phyloP scores from a whole-genome alignment of 139 green algal genomes.

The Picochlorum sp. region DNA sequence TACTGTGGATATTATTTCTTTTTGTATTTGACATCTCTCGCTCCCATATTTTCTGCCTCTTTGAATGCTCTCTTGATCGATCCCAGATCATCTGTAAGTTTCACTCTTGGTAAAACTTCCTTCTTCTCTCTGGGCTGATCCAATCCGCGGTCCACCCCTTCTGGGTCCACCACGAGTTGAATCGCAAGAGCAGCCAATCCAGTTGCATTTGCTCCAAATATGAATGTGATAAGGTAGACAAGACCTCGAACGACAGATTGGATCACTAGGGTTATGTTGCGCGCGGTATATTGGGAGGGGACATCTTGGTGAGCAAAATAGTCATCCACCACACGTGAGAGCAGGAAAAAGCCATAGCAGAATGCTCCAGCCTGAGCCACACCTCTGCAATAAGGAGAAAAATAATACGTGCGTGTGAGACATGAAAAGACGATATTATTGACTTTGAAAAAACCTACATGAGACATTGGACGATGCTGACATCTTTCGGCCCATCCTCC shows the following conservation, averaged over 20 bases:
- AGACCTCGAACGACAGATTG: slow-evolving; percentile 32
- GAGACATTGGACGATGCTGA: slow-evolving; percentile 12
- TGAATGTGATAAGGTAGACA: slow-evolving; percentile 48
- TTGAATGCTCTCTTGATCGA: slow-evolving; percentile 23
- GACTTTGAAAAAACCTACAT: slow-evolving; percentile 14
- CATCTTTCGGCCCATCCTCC: slow-evolving; percentile 2
- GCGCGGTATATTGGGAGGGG: slow-evolving; percentile 34
- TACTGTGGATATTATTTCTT: background rate
- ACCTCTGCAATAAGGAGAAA: slow-evolving; percentile 15
- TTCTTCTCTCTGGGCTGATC: background rate
- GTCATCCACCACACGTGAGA: slow-evolving; percentile 15
- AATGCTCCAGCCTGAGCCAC: slow-evolving; percentile 27
- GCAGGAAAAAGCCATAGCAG: slow-evolving; percentile 22
- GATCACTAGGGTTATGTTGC: slow-evolving; percentile 43
- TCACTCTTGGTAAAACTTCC: slow-evolving; percentile 4
- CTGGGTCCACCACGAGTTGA: background rate
- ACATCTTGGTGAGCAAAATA: slow-evolving; percentile 33
- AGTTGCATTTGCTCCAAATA: slow-evolving; percentile 45
- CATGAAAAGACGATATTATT: background rate
- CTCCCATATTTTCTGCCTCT: slow-evolving; percentile 21
- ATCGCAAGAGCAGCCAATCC: slow-evolving; percentile 17
- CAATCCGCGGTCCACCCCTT: background rate
- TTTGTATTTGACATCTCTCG: background rate
- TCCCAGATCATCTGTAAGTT: slow-evolving; percentile 23
- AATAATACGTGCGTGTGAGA: background rate